These are phyloP conservation scores for Fusarium temperatum DNA, from an alignment of 2,329 filamentous ascomycete species.

Conservation along the genomic window DNA sequence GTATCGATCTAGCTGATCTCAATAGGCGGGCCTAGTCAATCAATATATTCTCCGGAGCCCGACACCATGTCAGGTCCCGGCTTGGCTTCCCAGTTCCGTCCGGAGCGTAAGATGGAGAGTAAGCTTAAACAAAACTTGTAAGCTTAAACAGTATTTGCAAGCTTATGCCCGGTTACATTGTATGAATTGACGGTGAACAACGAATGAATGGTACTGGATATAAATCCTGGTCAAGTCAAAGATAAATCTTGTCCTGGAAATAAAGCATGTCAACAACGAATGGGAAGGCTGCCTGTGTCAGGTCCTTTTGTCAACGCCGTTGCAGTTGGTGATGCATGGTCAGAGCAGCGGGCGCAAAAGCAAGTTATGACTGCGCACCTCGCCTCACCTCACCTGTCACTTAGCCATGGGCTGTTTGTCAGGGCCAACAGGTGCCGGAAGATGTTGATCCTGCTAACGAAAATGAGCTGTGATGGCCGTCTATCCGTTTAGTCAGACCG, in stretches of 20 bases:
- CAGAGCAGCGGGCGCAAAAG: background rate
- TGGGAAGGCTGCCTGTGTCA: background rate
- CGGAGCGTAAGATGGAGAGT: background rate
- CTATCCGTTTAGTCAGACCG: background rate
- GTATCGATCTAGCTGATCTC: background rate
- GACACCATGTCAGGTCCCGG: background rate
- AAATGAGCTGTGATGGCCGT: background rate
- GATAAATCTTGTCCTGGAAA: background rate
- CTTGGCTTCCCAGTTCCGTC: background rate
- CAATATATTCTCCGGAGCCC: background rate
- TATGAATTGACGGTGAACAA: background rate
- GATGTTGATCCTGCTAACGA: background rate
- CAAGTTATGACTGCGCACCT: background rate
- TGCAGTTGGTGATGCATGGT: background rate
- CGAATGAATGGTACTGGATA: background rate
- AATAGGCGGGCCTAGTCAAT: background rate
- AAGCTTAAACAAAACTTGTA: background rate
- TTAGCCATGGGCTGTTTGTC: background rate
- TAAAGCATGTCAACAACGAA: background rate
- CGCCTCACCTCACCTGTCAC: background rate
- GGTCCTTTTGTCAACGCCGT: background rate
- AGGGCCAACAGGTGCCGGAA: background rate
- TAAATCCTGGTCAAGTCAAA: background rate
- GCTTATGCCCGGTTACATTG: background rate
- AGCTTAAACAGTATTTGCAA: background rate